Conservation (phyloP, 305 asterid genomes). For the Solanum hybrid region DNA sequence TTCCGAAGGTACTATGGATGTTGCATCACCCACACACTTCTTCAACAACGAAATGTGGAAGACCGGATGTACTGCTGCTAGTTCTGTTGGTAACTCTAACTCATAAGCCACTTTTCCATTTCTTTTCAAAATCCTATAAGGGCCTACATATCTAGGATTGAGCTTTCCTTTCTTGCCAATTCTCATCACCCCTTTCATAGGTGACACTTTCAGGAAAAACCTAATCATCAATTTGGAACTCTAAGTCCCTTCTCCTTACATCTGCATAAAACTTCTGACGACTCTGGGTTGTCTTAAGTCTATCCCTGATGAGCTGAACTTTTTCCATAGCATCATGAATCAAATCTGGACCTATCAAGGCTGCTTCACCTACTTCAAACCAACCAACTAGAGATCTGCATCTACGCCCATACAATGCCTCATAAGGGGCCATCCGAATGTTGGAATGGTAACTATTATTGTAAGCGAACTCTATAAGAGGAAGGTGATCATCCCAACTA, state of each 20-base stretch:
- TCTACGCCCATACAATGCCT: background rate
- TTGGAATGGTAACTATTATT: background rate
- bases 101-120: background rate
- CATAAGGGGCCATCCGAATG: background rate
- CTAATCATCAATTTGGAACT: background rate
- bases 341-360: background rate
- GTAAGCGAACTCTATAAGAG: background rate
- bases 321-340: background rate
- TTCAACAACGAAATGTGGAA: background rate
- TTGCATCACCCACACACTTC: background rate
- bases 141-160: background rate
- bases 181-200: background rate
- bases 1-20: too few relatives aligned
- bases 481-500: background rate
- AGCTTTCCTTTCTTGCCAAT: background rate
- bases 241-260: too few relatives aligned
- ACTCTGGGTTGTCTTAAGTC: background rate
- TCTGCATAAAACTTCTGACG: background rate
- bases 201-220: background rate
- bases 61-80: background rate
- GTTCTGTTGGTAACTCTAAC: background rate
- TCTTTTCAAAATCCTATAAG: background rate
- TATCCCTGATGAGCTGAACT: too few relatives aligned
- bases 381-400: background rate
- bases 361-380: background rate